Conservation (phyloP, 305 asterid species). For the Fraxinus sp. region DNA sequence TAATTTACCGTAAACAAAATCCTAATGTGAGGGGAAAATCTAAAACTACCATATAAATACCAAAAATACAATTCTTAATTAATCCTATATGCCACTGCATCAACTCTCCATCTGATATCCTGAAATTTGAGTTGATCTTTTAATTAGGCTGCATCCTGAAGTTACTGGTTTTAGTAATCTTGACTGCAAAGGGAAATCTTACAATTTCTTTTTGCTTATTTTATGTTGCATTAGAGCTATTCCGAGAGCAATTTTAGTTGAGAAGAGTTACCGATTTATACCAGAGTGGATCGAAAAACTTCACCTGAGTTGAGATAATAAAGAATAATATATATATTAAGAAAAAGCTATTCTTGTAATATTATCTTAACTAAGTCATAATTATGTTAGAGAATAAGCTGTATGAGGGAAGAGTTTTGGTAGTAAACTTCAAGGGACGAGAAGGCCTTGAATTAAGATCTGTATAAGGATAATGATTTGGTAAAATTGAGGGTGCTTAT, state of each 20-base stretch:
- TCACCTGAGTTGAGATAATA: not conserved
- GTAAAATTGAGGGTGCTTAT: not conserved
- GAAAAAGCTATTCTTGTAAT: not conserved
- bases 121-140: not conserved
- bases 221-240: not conserved
- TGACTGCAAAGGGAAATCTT: not conserved
- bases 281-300: not conserved
- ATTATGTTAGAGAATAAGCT: not conserved
- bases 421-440: not conserved
- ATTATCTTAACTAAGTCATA: not conserved
- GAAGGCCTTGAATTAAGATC: not conserved
- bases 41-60: not conserved
- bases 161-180: not conserved
- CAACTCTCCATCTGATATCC: not conserved
- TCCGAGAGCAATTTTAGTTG: not conserved
- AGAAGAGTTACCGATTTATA: not conserved
- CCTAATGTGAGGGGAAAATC: not conserved
- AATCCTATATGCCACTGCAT: not conserved
- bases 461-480: not conserved
- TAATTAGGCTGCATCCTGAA: not conserved
- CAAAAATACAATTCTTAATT: not conserved
- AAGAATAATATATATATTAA: not conserved
- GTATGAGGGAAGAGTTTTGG: not conserved
- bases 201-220: not conserved
- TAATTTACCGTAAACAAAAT: not conserved